Evolutionary conservation across 148 eudicot species (phyloP).

Genomic region (Vaccinium corymbosum): DNA sequence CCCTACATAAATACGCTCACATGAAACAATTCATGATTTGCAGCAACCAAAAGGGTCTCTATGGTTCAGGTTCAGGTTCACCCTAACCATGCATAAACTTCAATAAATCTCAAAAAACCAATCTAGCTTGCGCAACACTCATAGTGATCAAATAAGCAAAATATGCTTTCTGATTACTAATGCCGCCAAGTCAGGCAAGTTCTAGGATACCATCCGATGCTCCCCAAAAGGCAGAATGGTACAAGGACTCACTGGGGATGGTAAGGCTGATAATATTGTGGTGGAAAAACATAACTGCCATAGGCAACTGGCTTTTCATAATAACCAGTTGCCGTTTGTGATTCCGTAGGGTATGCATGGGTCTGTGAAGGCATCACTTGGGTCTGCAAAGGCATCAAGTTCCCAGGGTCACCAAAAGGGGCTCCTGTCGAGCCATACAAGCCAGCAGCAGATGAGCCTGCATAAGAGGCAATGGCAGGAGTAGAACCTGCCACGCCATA

Average conservation of each 20-base stretch:
- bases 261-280: slow-evolving; percentile 34
- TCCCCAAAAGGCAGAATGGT: not conserved
- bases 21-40: slow-evolving; percentile 7
- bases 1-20: not conserved
- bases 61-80: not conserved
- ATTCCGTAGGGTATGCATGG: slow-evolving; percentile 18
- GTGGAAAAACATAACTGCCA: slow-evolving; percentile 27
- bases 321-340: slow-evolving; percentile 22
- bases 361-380: slow-evolving; percentile 16
- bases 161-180: slow-evolving; percentile 1
- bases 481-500: slow-evolving; percentile 14
- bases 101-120: not conserved
- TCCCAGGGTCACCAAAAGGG: slow-evolving; percentile 19
- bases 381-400: slow-evolving; percentile 13
- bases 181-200: slow-evolving; percentile 6
- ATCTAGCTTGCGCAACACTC: not conserved
- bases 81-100: not conserved
- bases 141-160: not conserved
- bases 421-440: slow-evolving; percentile 15
- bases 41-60: not conserved
- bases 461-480: slow-evolving; percentile 11
- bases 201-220: slow-evolving; percentile 2
- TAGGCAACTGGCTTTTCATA: slow-evolving; percentile 24
- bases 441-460: slow-evolving; percentile 19
- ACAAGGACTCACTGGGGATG: slow-evolving; percentile 27